Percentiles rank a stretch among this genome's conserved stretches.
Conservation (phyloP, 2,329 filamentous ascomycete species). For the Fusarium sp. region DNA sequence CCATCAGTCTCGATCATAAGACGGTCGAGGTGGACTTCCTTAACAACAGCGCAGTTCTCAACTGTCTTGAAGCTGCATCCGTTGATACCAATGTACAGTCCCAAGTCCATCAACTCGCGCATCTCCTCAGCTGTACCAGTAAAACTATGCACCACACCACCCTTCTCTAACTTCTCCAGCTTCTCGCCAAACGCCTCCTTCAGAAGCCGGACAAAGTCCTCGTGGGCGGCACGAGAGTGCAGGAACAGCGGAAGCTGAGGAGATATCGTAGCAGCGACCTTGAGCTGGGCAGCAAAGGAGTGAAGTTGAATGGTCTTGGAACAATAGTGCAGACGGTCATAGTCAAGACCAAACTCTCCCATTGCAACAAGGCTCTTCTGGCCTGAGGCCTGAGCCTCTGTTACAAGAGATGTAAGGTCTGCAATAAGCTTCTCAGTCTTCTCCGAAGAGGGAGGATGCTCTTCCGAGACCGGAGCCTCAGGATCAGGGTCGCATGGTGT, state of each 20-base stretch:
- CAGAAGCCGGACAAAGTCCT: slow-evolving; percentile 83
- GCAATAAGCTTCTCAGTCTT: slow-evolving; percentile 63
- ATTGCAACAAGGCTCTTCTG: slow-evolving; percentile 74
- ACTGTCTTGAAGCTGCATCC: slow-evolving; percentile 95
- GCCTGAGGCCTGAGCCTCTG: slow-evolving; percentile 63
- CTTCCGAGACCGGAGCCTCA: slow-evolving; percentile 60
- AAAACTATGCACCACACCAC: slow-evolving; percentile 93
- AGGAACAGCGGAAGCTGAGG: slow-evolving; percentile 89
- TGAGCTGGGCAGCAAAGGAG: slow-evolving; percentile 85
- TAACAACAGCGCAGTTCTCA: slow-evolving; percentile 89
- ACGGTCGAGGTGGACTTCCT: slow-evolving; percentile 78
- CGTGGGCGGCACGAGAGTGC: slow-evolving; percentile 87
- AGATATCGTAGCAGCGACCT: slow-evolving; percentile 74
- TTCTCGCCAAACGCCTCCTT: slow-evolving; percentile 65
- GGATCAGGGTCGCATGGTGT: slow-evolving; percentile 66
- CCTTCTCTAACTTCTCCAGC: slow-evolving; percentile 74
- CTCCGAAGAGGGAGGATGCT: slow-evolving; percentile 57
- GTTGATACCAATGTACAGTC: slow-evolving; percentile 93
- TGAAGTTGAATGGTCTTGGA: slow-evolving; percentile 82
- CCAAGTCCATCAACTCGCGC: slow-evolving; percentile 79
- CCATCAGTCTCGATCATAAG: slow-evolving; percentile 97
- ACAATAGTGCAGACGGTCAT: slow-evolving; percentile 88
- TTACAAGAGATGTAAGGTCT: slow-evolving; percentile 73
- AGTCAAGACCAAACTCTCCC: slow-evolving; percentile 96
- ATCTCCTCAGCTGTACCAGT: slow-evolving; percentile 90